These are phyloP conservation scores for Didymella segeticola DNA, from an alignment of 2,329 filamentous ascomycete genomes.

Conservation along the genomic window DNA sequence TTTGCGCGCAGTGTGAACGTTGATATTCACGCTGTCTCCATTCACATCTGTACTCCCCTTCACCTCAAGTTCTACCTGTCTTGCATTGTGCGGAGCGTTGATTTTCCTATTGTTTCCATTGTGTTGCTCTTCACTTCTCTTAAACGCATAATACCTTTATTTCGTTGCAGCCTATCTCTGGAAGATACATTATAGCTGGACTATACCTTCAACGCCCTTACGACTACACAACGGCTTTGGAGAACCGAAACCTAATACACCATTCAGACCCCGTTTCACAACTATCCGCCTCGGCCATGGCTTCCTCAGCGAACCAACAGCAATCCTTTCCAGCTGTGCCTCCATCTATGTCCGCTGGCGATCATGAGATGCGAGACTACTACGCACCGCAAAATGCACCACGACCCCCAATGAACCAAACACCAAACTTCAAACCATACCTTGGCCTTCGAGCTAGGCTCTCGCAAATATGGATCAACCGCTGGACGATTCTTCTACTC, in stretches of 20 bases:
- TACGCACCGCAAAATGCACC: conserved; percentile 62
- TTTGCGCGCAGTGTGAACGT: conserved; percentile 34
- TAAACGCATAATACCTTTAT: conserved; percentile 18
- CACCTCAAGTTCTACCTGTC: conserved; percentile 35
- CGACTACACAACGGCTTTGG: conserved; percentile 4
- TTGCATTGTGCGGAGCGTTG: conserved; percentile 48
- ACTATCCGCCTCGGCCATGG: conserved; percentile 48
- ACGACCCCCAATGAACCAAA: conserved; percentile 66
- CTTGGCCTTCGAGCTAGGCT: conserved; percentile 87
- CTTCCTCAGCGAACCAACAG: conserved; percentile 61
- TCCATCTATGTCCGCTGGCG: conserved; percentile 66
- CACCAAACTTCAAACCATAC: conserved; percentile 82
- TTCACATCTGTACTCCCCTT: conserved; percentile 23
- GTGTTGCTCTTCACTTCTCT: conserved; percentile 23
- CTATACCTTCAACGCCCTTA: conserved; percentile 21
- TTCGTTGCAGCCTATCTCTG: conserved; percentile 35
- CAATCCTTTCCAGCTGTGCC: conserved; percentile 61
- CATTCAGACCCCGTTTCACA: conserved; percentile 41
- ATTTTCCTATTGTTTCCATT: conserved; percentile 34
- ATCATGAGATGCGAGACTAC: conserved; percentile 67
- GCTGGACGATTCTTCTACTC: conserved; percentile 90
- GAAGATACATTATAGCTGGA: conserved; percentile 35
- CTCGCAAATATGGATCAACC: conserved; percentile 97
- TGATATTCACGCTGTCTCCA: conserved; percentile 33
- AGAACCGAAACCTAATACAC: conserved; percentile 39